Evolutionary conservation across 1,284 basidiomycete species (phyloP), one percentile per base, ranked within the genome.

Genomic region (Melanopsichium pennsylvanicum): DNA sequence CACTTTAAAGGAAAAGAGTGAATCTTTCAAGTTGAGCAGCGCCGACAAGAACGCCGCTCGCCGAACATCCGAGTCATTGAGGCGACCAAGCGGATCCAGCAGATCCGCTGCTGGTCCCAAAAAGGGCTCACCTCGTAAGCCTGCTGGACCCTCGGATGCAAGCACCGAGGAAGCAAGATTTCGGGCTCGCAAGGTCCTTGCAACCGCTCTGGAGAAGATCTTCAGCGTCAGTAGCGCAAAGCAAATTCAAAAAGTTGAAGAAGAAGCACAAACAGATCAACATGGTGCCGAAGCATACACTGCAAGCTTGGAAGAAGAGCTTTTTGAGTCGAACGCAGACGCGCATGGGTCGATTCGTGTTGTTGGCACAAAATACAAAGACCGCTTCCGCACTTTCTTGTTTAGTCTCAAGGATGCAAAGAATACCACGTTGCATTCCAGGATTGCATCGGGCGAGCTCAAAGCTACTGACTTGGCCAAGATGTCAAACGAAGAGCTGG

Each of bases 321-420:
- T 77, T 16, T 77, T 69, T 35, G 58, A 74, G 25, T 31, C 42
- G 18, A 56, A 61, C 23, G 66, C 69, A 23, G 75, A 77, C 25
- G 10, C 29, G 4, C 48, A 48, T 23, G 52, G 56, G 26, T 55
- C 52, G 33, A 38, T 56, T 2, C 51, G 49, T 13, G 31, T 56
- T 10, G 50, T 62, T 34, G 50, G 55, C 23, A 18, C 47, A 25
- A 56, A 56, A 47, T 81, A 81, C 52, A 76, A 76, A 39, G 78
- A 80, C 40, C 67, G 71, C 15, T 76, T 80, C 45, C 74, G 78
- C 37, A 72, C 75, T 18, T 61, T 80, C n/a, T 40, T 73, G 33
- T 81, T 81, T 58, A 79, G 72, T 62, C 68, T 81, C 25, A 79
- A 77, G 51, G 79, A 81, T 63, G 52, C 67, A 32, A 72, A 66